These are phyloP conservation scores for Pachysandra terminalis DNA, from an alignment of 164 flowering plant species.

Conservation along the genomic window DNA sequence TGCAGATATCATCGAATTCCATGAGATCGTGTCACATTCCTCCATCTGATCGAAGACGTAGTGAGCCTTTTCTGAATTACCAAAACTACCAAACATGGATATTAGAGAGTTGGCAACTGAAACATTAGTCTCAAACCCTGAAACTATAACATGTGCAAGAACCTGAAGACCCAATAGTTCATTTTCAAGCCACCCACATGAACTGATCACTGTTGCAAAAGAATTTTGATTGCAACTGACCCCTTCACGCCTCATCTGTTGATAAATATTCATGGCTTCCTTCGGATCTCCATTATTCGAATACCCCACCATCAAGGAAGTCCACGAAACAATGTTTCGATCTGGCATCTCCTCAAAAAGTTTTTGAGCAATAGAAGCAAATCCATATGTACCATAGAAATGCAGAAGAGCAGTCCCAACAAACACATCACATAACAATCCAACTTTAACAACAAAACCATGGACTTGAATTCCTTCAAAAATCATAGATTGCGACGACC, in stretches of 20 bases:
- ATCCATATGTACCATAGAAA: conserved; percentile 61
- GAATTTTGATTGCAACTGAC: conserved; percentile 53
- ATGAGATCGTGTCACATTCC: conserved; percentile 71
- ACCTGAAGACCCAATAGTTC: conserved; percentile 56
- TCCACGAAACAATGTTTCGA: conserved; percentile 78
- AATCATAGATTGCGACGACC: conserved; percentile 42
- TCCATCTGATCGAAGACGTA: conserved; percentile 50
- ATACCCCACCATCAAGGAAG: conserved; percentile 73
- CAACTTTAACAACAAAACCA: conserved; percentile 47
- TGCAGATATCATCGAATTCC: conserved; percentile 78
- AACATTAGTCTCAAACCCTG: conserved; percentile 43
- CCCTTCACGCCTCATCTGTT: conserved; percentile 47
- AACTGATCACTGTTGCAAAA: conserved; percentile 48
- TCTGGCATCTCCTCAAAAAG: conserved; percentile 67
- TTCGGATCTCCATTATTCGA: conserved; percentile 33
- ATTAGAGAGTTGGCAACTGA: conserved; percentile 71
- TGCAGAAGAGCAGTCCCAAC: conserved; percentile 71
- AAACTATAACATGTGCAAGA: conserved; percentile 55
- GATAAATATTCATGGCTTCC: conserved; percentile 42
- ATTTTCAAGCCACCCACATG: conserved; percentile 55
- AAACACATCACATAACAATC: conserved; percentile 58
- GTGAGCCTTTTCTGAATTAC: conserved; percentile 37
- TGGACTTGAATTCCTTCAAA: conserved; percentile 61
- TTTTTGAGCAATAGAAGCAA: conserved; percentile 23
- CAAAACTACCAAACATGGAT: conserved; percentile 62